These are phyloP conservation scores for Alternaria sp. DNA, from an alignment of 2,329 filamentous ascomycete genomes.

Conservation along the genomic window DNA sequence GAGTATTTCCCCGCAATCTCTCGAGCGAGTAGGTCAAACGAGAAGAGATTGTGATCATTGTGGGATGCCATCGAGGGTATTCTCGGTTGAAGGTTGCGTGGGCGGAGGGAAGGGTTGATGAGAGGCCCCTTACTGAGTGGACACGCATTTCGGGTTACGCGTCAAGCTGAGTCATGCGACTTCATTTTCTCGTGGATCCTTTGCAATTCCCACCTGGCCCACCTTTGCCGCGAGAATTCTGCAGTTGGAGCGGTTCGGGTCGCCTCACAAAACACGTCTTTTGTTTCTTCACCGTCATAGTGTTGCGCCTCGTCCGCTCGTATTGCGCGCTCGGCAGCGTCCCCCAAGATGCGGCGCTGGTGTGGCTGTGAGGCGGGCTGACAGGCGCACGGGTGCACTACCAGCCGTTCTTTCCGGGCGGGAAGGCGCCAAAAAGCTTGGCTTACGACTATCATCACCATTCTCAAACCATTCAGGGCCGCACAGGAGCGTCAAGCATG, in stretches of 20 bases:
- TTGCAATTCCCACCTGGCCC: background rate
- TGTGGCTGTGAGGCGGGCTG: constrained; percentile 13
- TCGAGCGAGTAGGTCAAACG: background rate
- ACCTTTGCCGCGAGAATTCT: background rate
- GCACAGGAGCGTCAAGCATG: background rate
- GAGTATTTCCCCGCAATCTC: background rate
- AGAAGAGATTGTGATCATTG: background rate
- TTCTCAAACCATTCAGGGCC: constrained; percentile 15
- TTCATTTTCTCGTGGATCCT: background rate
- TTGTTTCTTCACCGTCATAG: background rate
- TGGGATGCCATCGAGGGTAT: constrained; percentile 2
- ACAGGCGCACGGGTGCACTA: constrained; percentile 1
- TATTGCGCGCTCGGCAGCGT: background rate
- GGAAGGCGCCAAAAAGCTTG: constrained; percentile 20
- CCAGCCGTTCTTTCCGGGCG: constrained; percentile 19
- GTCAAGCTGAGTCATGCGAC: constrained; percentile 9
- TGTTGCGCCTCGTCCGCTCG: background rate
- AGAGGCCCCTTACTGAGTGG: background rate
- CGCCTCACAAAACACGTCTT: background rate
- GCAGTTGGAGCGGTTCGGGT: background rate
- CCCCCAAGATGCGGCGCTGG: background rate
- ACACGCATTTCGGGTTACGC: constrained; percentile 7
- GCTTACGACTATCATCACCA: constrained; percentile 19
- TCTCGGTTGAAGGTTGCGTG: background rate
- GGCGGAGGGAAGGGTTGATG: background rate